Conservation (phyloP, 441 rosid genomes). For the Macaranga tanarius region DNA sequence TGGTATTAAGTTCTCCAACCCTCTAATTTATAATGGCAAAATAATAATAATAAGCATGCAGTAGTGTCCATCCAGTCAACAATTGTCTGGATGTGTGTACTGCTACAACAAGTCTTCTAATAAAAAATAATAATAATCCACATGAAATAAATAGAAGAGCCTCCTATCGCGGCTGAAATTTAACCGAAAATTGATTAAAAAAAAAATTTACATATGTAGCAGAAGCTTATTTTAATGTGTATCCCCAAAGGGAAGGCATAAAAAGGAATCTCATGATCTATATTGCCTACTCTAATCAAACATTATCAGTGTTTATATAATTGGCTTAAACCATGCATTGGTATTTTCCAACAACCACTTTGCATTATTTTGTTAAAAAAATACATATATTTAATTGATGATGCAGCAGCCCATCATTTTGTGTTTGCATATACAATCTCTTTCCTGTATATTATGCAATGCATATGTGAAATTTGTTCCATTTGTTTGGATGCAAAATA, state of each 20-base stretch:
- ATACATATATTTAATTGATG: background rate
- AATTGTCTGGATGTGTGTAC: too few species aligned
- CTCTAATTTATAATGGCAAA: too few species aligned
- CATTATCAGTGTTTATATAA: background rate
- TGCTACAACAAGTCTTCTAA: too few species aligned
- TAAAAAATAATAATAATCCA: too few species aligned
- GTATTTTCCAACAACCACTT: constrained; percentile 18
- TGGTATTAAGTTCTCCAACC: too few species aligned
- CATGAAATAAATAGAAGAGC: too few species aligned
- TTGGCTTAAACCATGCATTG: constrained; percentile 3
- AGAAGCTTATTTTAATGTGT: background rate
- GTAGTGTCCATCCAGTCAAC: too few species aligned
- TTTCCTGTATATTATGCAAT: constrained; percentile 8
- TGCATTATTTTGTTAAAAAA: background rate
- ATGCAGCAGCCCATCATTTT: constrained; percentile 8
- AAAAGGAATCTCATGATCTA: constrained; percentile 12
- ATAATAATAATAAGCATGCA: too few species aligned
- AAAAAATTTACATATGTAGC: too few species aligned
- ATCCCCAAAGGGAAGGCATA: constrained; percentile 13
- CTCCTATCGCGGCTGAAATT: too few species aligned
- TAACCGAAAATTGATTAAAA: too few species aligned
- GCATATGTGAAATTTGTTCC: constrained; percentile 18
- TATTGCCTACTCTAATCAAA: constrained; percentile 13
- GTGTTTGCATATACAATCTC: background rate
- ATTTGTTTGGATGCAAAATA: constrained; percentile 10